Conservation (phyloP, 257 asterid genomes). For the Striga asiatica region DNA sequence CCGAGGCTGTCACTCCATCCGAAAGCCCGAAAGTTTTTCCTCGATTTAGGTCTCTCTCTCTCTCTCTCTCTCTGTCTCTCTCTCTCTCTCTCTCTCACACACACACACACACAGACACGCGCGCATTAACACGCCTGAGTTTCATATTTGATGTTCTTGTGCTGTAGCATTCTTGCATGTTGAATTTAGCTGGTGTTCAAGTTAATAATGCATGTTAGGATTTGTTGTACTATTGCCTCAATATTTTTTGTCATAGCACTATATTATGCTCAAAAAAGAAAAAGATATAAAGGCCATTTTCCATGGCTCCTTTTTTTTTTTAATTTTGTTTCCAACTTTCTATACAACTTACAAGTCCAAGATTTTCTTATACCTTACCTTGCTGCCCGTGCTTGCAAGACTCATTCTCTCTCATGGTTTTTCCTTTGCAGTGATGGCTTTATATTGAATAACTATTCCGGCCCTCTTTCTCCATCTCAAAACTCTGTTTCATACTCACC, state of each 20-base stretch:
- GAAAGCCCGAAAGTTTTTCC: slow-evolving; percentile 20
- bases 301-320: not conserved
- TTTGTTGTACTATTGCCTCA: too few relatives aligned
- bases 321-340: too few relatives aligned
- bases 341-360: too few relatives aligned
- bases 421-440: slow-evolving; percentile 40
- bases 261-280: too few relatives aligned
- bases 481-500: slow-evolving; percentile 69
- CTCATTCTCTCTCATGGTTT: slow-evolving; percentile 6
- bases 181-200: not conserved
- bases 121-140: not conserved
- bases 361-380: too few relatives aligned
- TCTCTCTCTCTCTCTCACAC: not conserved
- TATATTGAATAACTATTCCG: slow-evolving; percentile 42
- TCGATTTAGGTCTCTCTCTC: slow-evolving; percentile 27
- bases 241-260: too few relatives aligned
- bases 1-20: slow-evolving; percentile 19
- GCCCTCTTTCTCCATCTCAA: slow-evolving; percentile 63
- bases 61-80: slow-evolving; percentile 14
- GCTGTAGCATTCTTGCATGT: slow-evolving; percentile 5
- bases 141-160: not conserved
- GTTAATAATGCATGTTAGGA: too few relatives aligned
- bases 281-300: not conserved
- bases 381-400: too few relatives aligned
- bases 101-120: not conserved